Percentiles rank a stretch among this genome's conserved stretches.
phyloP scores from a whole-genome alignment of 805 yeast species.

The Ogataea kodamae region DNA sequence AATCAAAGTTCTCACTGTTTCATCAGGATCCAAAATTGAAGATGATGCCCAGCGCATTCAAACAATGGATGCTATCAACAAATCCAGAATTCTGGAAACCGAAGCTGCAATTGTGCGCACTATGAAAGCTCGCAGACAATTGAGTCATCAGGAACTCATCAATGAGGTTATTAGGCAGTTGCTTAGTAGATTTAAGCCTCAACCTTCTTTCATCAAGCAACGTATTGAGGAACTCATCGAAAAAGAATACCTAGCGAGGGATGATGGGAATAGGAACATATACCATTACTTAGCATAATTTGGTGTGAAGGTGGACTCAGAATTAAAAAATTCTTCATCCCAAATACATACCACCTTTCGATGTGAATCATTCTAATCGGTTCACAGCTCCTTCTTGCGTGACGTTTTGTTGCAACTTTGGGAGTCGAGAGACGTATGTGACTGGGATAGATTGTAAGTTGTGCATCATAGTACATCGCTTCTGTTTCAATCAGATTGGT shows the following conservation, averaged over 20 bases:
- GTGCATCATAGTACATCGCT: constrained; percentile 37
- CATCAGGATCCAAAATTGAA: constrained; percentile 44
- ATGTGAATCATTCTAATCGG: constrained; percentile 6
- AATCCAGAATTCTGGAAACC: constrained; percentile 61
- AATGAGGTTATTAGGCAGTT: constrained; percentile 61
- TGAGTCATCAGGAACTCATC: constrained; percentile 64
- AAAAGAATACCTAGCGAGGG: constrained; percentile 76
- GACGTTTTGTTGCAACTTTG: constrained; percentile 23
- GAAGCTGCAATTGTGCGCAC: constrained; percentile 86
- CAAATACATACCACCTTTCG: constrained; percentile 5
- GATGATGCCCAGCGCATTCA: constrained; percentile 50
- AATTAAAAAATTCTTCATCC: constrained; percentile 2
- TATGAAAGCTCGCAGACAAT: constrained; percentile 70
- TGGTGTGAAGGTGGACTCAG: constrained; percentile 1
- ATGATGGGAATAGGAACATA: constrained; percentile 51
- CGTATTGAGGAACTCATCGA: constrained; percentile 74
- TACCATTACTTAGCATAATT: constrained; percentile 63
- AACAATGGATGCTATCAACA: constrained; percentile 55
- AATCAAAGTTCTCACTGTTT: constrained; percentile 72
- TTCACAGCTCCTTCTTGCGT: constrained; percentile 17
- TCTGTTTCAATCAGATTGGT: constrained; percentile 27
- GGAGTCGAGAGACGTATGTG: constrained; percentile 13
- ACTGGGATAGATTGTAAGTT: constrained; percentile 17
- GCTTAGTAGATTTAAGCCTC: constrained; percentile 63
- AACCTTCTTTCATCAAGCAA: constrained; percentile 61